These are phyloP conservation scores for Asparagopsis taxiformis DNA, from an alignment of 31 red algal genomes.

Conservation along the genomic window DNA sequence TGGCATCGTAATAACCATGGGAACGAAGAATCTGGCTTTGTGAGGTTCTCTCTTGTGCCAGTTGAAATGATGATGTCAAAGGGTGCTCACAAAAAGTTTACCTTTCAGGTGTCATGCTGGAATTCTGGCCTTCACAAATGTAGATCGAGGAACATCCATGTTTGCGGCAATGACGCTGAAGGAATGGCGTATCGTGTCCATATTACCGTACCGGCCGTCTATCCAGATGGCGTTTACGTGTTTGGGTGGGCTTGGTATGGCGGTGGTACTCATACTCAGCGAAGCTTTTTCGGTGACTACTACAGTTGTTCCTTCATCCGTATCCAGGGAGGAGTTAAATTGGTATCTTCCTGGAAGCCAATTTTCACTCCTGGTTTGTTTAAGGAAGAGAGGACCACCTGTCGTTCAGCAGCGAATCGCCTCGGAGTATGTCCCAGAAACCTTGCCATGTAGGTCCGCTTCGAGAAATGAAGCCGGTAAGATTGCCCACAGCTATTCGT, in stretches of 20 bases:
- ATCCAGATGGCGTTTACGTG: constrained; percentile 65
- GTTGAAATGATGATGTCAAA: constrained; percentile 51
- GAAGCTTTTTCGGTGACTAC: constrained; percentile 65
- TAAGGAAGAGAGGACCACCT: constrained; percentile 10
- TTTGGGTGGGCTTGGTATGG: constrained; percentile 76
- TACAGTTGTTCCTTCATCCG: constrained; percentile 75
- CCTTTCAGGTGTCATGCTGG: constrained; percentile 72
- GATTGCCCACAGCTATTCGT: constrained; percentile 22
- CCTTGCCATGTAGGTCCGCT: constrained; percentile 33
- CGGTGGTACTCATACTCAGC: constrained; percentile 31
- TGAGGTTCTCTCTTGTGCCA: constrained; percentile 62
- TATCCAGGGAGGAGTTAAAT: constrained; percentile 46
- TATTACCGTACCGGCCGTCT: constrained; percentile 49
- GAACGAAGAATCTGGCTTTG: constrained; percentile 66
- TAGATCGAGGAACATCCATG: constrained; percentile 17
- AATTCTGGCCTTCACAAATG: constrained; percentile 57
- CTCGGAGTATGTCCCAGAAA: constrained; percentile 50
- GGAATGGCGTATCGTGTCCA: constrained; percentile 52
- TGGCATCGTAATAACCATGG: constrained; percentile 84
- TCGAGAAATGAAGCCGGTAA: constrained; percentile 13
- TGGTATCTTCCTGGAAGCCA: constrained; percentile 21
- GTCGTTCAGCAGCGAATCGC: constrained; percentile 43
- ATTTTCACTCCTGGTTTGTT: constrained; percentile 39
- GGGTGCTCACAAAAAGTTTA: constrained; percentile 57
- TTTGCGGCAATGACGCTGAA: constrained; percentile 57